Base-by-base conservation (phyloP, 306 rosid genomes). In the Castanea sativa region DNA sequence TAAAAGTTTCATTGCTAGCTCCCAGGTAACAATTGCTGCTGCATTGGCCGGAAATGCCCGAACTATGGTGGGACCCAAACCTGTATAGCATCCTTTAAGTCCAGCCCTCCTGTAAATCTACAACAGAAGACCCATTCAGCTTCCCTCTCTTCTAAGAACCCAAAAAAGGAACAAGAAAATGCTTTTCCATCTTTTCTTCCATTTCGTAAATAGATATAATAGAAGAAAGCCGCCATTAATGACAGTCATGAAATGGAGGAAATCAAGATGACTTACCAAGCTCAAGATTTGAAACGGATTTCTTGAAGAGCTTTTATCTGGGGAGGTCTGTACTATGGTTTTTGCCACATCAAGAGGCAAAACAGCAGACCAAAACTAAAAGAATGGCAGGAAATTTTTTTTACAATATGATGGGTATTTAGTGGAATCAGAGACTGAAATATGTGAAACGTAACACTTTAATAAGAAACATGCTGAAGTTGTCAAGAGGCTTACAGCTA, bases 21-120 rank as follows among this genome's bases (percentile, higher is more conserved):
- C 99, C 97, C 97, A 94, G 73, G 92, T 83, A 20, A 93, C 97
- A 20, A 90, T 95, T 49, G 98, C 94, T 4, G 94, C 93, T 51
- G 98, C 98, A 76, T 93, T 95, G 73, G 99, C 98, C 10, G 99
- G 98, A 82, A 95, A 90, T 53, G 97, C 99, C 68, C 98, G 91
- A 75, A 82, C 79, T 51, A 93, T 9, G 0, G 99, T 95, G 33
- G 99, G 99, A 71, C 93, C 94, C 30, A 95, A 84, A 75, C 99
- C 99, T 21, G 94, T 57, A 86, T 93, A 95, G 85, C 97, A 91
- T 69, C 99, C 97, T 82, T 82, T 95, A 69, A 95, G 68, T 83
- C 99, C 97, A 61, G 85, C 80, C 56, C 86, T 91, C 77, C 30
- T 78, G 82, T 91, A 89, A 81, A 93, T 79, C 99, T 95, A 81